A percentile compares a stretch with the other conserved stretches of the same genome.
Evolutionary conservation across 2,329 filamentous ascomycete species (phyloP).

Genomic region (Fusarium lateritium): DNA sequence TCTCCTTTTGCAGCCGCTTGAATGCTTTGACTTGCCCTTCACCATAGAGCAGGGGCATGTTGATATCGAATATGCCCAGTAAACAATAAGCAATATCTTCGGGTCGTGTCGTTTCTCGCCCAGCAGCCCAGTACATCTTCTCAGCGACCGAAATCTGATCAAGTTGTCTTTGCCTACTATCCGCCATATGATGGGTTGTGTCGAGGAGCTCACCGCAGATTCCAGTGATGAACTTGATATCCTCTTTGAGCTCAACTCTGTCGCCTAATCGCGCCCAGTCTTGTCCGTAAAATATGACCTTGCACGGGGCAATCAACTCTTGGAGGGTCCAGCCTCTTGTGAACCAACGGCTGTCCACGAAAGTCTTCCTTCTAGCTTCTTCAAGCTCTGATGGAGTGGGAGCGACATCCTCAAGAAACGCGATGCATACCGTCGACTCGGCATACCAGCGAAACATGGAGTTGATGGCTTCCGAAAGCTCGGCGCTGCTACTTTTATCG

Average conservation of each 20-base stretch:
- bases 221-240: conserved; percentile 38
- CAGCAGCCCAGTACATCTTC: conserved; percentile 52
- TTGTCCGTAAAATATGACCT: conserved; percentile 46
- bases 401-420: conserved; percentile 46
- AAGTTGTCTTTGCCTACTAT: conserved; percentile 15
- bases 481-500: conserved; percentile 52
- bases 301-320: conserved; percentile 50
- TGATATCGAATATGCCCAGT: conserved; percentile 53
- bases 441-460: conserved; percentile 55
- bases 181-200: conserved; percentile 21
- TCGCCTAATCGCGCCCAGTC: conserved; percentile 42
- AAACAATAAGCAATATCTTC: conserved; percentile 54
- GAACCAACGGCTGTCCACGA: conserved; percentile 46
- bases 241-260: conserved; percentile 36
- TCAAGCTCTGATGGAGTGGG: background rate
- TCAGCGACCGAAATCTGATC: conserved; percentile 45
- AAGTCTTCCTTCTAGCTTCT: background rate
- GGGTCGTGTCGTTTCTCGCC: conserved; percentile 47
- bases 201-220: conserved; percentile 41
- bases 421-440: conserved; percentile 46
- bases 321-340: conserved; percentile 51
- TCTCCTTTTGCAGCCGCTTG: conserved; percentile 50
- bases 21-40: conserved; percentile 51
- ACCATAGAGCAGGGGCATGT: conserved; percentile 54
- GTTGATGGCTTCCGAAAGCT: conserved; percentile 52